These are phyloP conservation scores for Leptomonas seymouri DNA, from an alignment of 208 protist genomes.

Conservation along the genomic window DNA sequence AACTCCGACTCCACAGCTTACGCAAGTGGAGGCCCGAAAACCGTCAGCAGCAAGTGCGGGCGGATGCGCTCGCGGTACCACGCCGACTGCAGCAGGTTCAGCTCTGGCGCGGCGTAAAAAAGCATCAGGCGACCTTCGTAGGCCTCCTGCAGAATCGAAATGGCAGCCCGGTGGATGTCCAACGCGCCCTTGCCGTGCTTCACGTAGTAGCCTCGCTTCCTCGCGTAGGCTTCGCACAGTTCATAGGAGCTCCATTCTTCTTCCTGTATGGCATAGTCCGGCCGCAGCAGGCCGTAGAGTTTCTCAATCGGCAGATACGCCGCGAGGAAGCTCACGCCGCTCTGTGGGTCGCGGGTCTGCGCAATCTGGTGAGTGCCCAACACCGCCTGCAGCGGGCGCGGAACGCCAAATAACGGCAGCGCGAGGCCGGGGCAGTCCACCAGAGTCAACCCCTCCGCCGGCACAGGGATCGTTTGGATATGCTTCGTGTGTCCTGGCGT, in stretches of 20 bases:
- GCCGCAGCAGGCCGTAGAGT: slow-evolving; percentile 85
- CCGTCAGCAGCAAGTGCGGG: slow-evolving; percentile 43
- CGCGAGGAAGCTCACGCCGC: slow-evolving; percentile 89
- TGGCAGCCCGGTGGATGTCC: slow-evolving; percentile 91
- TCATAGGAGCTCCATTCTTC: slow-evolving; percentile 87
- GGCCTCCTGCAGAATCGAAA: slow-evolving; percentile 88
- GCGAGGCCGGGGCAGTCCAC: slow-evolving; percentile 96
- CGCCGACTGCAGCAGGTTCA: slow-evolving; percentile 53
- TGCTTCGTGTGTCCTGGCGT: slow-evolving; percentile 98
- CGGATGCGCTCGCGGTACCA: slow-evolving; percentile 48
- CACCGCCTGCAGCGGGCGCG: slow-evolving; percentile 91
- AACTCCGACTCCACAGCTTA: no score
- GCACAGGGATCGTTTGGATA: slow-evolving; percentile 95
- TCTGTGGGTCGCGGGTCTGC: slow-evolving; percentile 96
- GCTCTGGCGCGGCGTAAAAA: slow-evolving; percentile 84
- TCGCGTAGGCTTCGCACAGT: slow-evolving; percentile 93
- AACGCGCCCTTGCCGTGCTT: slow-evolving; percentile 82
- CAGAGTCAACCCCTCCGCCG: slow-evolving; percentile 80
- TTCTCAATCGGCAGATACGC: slow-evolving; percentile 91
- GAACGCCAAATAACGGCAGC: slow-evolving; percentile 88
- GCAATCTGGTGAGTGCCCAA: slow-evolving; percentile 96
- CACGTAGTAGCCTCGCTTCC: slow-evolving; percentile 88
- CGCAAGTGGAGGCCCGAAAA: slow-evolving; percentile 23
- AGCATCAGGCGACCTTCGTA: slow-evolving; percentile 86
- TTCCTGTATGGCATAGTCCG: slow-evolving; percentile 52